Conservation (phyloP, 306 rosid species). For the Casuarina equisetifolia region DNA sequence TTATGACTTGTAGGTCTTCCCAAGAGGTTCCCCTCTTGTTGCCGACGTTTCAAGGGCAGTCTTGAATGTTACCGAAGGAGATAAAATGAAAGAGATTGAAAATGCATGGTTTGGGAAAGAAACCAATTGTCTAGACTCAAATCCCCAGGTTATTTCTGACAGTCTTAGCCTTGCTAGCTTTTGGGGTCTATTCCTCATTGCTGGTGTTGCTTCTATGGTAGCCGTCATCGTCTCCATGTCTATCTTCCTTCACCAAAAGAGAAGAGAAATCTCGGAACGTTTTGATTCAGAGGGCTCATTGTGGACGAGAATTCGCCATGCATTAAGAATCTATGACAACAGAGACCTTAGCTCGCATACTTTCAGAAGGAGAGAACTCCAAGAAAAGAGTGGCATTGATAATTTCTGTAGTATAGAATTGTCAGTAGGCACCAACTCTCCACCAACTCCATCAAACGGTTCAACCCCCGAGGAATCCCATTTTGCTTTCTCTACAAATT, state of each 20-base stretch:
- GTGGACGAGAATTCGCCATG: too few relatives aligned
- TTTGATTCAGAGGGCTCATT: neutral
- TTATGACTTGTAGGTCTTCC: conserved; percentile 34
- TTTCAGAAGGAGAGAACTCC: too few relatives aligned
- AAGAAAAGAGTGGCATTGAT: too few relatives aligned
- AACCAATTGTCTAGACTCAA: conserved; percentile 31
- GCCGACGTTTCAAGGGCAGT: conserved; percentile 56
- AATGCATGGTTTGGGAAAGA: conserved; percentile 38
- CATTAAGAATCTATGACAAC: too few relatives aligned
- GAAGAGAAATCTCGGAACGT: neutral
- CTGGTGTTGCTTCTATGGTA: conserved; percentile 29
- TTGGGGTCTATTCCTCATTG: conserved; percentile 57
- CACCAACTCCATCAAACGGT: neutral
- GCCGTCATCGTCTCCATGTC: conserved; percentile 27
- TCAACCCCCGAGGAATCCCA: neutral
- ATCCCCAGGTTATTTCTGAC: conserved; percentile 24
- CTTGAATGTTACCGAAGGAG: conserved; percentile 51
- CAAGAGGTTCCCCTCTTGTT: conserved; percentile 48
- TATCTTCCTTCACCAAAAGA: neutral
- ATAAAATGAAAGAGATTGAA: conserved; percentile 44
- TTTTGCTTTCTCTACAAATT: too few relatives aligned
- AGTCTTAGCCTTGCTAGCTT: conserved; percentile 56
- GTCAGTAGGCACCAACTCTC: too few relatives aligned
- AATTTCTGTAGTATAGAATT: too few relatives aligned
- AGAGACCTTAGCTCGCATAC: too few relatives aligned